Conservation (phyloP, 768 basidiomycete genomes). For the Candolleomyces aberdarensis region DNA sequence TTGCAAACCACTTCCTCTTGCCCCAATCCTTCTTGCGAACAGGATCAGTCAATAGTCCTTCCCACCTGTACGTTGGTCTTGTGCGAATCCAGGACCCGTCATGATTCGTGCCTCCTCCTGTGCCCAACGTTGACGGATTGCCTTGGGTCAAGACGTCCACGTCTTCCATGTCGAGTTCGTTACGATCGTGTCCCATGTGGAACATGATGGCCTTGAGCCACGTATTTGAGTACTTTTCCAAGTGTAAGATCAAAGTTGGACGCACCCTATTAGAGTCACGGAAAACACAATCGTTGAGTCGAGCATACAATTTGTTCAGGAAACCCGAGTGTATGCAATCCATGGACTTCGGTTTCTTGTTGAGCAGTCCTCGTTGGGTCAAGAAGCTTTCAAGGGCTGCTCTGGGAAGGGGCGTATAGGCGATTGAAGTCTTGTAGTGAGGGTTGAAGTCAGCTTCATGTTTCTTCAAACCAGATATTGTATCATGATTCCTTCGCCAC, state of each 20-base stretch:
- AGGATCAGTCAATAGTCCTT: slow-evolving; percentile 60
- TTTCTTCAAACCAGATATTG: slow-evolving; percentile 45
- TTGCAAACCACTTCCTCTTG: slow-evolving; percentile 42
- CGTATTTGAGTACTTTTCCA: neutral
- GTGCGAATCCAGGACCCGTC: slow-evolving; percentile 58
- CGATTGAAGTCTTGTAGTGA: slow-evolving; percentile 67
- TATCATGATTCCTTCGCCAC: slow-evolving; percentile 67
- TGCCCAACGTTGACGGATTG: slow-evolving; percentile 55
- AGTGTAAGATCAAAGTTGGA: slow-evolving; percentile 1
- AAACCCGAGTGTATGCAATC: slow-evolving; percentile 63
- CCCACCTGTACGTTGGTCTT: slow-evolving; percentile 67
- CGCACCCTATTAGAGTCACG: slow-evolving; percentile 49
- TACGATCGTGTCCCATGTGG: slow-evolving; percentile 51
- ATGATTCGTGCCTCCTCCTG: slow-evolving; percentile 70
- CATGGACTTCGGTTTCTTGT: slow-evolving; percentile 36
- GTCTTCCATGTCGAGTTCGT: slow-evolving; percentile 61
- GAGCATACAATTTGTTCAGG: slow-evolving; percentile 68
- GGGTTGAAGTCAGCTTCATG: slow-evolving; percentile 67
- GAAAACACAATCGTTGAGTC: slow-evolving; percentile 67
- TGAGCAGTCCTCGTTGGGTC: slow-evolving; percentile 54
- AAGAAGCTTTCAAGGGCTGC: slow-evolving; percentile 64
- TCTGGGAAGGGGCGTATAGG: slow-evolving; percentile 66
- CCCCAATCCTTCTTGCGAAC: slow-evolving; percentile 31
- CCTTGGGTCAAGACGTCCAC: slow-evolving; percentile 52
- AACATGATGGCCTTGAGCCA: slow-evolving; percentile 53